Evolutionary conservation across 2,329 filamentous ascomycete species (phyloP), one percentile per base, ranked within the genome.

Genomic region (Aspergillus luchuensis): DNA sequence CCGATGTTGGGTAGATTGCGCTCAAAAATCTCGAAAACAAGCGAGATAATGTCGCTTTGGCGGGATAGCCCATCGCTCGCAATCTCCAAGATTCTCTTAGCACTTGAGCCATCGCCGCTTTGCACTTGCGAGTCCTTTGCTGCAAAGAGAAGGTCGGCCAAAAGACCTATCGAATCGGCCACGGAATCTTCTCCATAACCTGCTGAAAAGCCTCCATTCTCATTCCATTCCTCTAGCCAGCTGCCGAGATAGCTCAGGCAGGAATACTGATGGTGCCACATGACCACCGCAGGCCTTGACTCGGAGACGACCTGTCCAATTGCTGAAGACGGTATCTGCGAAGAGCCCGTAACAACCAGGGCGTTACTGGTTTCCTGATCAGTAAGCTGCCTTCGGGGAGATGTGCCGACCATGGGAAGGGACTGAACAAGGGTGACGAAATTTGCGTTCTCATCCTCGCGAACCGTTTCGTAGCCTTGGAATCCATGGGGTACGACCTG

Each of bases 11-110:
- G 81, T 60, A 79, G 70, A 64, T 86, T 85, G 67, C 86, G 81
- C 67, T 98, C 95, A 67, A 98, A 89, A 1, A 94, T 91, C 63
- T 96, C 90, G 67, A 92, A 90, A 28, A 98, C 80, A 45, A 97
- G 85, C 10, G 86, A 87, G 56, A 96, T 84, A 56, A 98, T 89
- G 72, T 97, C 94, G 23, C 72, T 73, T 59, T 79, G 74, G 41
- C 73, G 69, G 55, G 79, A 78, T 5, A 85, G 68, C 8, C 80
- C 78, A 65, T 81, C 79, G 61, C 82, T 83, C 13, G 82, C 74
- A 65, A 81, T 76, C 58, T 81, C 81, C 28, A 86, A 68, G 41
- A 85, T 75, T 30, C 73, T 74, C 56, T 78, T 79, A 19, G 75
- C 75, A 19, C 67, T 69, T 17, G 71, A 70, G 11, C 79, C 78